Conservation (phyloP, 306 rosid genomes). For the Urtica urens region DNA sequence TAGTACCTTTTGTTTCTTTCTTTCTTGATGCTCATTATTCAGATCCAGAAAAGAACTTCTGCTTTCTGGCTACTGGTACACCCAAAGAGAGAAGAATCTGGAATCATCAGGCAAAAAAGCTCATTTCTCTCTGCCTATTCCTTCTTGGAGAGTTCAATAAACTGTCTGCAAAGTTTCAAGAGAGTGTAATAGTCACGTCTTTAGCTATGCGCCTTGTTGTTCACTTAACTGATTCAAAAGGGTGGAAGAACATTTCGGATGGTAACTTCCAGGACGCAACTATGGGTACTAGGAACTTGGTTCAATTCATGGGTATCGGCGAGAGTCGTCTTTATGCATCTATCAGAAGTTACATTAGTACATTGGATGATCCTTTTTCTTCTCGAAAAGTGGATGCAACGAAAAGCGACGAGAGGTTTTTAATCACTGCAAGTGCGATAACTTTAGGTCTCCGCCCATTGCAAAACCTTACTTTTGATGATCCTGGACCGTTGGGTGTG, state of each 20-base stretch:
- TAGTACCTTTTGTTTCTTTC: not conserved
- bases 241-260: constrained; percentile 58
- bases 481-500: constrained; percentile 29
- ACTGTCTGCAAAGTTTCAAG: constrained; percentile 29
- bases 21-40: constrained; percentile 5
- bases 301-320: constrained; percentile 43
- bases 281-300: constrained; percentile 50
- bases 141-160: constrained; percentile 61
- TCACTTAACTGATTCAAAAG: constrained; percentile 64
- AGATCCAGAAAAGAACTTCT: constrained; percentile 62
- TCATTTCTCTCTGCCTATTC: constrained; percentile 49
- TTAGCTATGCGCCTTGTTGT: constrained; percentile 73
- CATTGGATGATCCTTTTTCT: constrained; percentile 35
- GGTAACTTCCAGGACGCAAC: constrained; percentile 34
- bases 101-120: constrained; percentile 54
- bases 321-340: constrained; percentile 60
- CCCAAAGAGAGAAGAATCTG: constrained; percentile 73
- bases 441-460: constrained; percentile 82
- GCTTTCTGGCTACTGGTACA: constrained; percentile 57
- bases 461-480: constrained; percentile 29
- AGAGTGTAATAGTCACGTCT: constrained; percentile 41
- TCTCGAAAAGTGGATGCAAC: constrained; percentile 16
- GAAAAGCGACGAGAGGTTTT: constrained; percentile 47
- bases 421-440: constrained; percentile 75
- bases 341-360: constrained; percentile 51